A percentile compares a stretch with the other conserved stretches of the same genome.
Evolutionary conservation across 306 rosid genomes (phyloP).

Genomic region (Vigna trinervia): DNA sequence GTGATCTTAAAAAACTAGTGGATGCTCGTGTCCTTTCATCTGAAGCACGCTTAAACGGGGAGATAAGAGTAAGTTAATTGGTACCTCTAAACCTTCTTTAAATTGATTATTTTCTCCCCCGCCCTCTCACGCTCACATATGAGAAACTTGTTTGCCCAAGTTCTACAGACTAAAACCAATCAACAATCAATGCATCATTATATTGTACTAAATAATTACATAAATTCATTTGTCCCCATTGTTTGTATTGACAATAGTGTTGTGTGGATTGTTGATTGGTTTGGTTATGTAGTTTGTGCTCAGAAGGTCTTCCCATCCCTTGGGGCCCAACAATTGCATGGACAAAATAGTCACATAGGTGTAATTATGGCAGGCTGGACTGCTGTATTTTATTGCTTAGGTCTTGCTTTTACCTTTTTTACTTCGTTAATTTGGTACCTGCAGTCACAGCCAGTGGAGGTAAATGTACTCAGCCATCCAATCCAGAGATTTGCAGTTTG

Average conservation of each 20-base stretch:
- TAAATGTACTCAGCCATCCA: constrained; percentile 95
- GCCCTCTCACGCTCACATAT: not conserved
- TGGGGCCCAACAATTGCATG: not conserved
- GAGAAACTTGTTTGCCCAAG: constrained; percentile 4
- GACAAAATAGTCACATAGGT: constrained; percentile 23
- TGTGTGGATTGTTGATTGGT: constrained; percentile 17
- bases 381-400: constrained; percentile 27
- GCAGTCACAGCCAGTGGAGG: constrained; percentile 97
- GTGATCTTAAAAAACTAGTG: constrained; percentile 92
- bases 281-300: not conserved
- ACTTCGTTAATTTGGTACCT: constrained; percentile 15
- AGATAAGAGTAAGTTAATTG: constrained; percentile 62
- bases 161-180: constrained; percentile 29
- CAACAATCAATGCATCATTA: constrained; percentile 1
- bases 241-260: not conserved
- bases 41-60: constrained; percentile 82
- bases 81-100: not conserved
- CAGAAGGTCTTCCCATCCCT: constrained; percentile 9
- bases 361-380: constrained; percentile 5
- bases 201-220: constrained; percentile 18
- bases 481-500: constrained; percentile 99
- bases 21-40: constrained; percentile 90
- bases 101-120: constrained; percentile 7
- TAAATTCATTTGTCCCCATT: not conserved
- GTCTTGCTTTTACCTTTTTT: constrained; percentile 18